Percentiles rank a stretch among this genome's conserved stretches.
phyloP scores from a whole-genome alignment of 2,329 filamentous ascomycete species.

The Trichoderma sp. region DNA sequence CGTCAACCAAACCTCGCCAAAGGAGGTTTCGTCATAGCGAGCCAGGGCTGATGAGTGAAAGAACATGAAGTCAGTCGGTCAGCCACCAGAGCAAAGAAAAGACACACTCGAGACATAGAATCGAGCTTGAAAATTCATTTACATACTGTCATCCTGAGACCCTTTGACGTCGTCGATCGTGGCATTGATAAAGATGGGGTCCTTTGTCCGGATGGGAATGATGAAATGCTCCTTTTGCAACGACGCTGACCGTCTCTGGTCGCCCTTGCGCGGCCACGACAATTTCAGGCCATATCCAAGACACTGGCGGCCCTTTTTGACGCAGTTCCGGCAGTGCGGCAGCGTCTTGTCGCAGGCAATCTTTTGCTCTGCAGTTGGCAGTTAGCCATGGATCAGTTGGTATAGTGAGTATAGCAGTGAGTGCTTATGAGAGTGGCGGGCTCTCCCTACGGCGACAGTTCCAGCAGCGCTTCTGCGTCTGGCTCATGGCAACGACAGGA shows the following conservation, averaged over 20 bases:
- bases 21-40: not conserved
- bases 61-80: not conserved
- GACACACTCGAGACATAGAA: not conserved
- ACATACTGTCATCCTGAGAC: not conserved
- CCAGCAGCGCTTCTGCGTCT: conserved; percentile 15
- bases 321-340: conserved; percentile 11
- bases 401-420: not conserved
- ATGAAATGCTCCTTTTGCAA: not conserved
- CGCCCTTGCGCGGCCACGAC: conserved; percentile 17
- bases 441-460: conserved; percentile 13
- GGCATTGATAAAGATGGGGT: not conserved
- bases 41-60: not conserved
- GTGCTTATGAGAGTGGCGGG: not conserved
- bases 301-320: conserved; percentile 8
- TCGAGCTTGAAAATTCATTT: not conserved
- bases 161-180: conserved; percentile 10
- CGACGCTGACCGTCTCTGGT: conserved; percentile 5
- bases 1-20: not conserved
- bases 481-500: not conserved
- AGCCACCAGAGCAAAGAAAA: not conserved
- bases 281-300: conserved; percentile 18
- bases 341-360: conserved; percentile 13
- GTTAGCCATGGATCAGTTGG: not conserved
- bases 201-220: not conserved
- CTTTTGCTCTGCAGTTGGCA: conserved; percentile 13